Conservation (phyloP, 1,139 yeast species). For the Protomyces pachydermus region DNA sequence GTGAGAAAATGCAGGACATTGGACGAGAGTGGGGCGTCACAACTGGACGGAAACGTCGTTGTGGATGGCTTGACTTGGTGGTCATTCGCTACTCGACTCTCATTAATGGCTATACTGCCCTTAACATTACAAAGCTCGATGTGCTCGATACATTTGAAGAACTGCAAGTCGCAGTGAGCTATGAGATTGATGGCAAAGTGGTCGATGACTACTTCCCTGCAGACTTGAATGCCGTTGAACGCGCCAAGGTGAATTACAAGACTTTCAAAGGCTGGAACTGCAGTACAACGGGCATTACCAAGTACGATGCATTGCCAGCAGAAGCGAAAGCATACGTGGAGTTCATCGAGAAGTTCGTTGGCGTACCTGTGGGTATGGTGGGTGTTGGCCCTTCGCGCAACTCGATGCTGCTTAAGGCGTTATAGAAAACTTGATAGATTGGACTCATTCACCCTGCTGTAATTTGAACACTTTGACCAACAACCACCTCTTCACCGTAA, state of each 20-base stretch:
- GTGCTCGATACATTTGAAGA: constrained; percentile 86
- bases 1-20: constrained; percentile 79
- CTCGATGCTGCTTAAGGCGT: constrained; percentile 29
- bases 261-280: constrained; percentile 92
- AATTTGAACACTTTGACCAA: not conserved
- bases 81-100: constrained; percentile 84
- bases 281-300: constrained; percentile 67
- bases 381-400: constrained; percentile 98
- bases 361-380: constrained; percentile 89
- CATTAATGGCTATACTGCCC: constrained; percentile 89
- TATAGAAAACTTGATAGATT: not conserved
- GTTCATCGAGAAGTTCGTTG: constrained; percentile 76
- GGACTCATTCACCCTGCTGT: not conserved
- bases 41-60: constrained; percentile 98
- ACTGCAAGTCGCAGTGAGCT: constrained; percentile 78
- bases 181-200: constrained; percentile 68
- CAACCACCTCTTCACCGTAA: not conserved
- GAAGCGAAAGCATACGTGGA: constrained; percentile 79
- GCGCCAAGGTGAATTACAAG: constrained; percentile 82
- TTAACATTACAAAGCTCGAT: constrained; percentile 92
- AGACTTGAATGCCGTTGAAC: constrained; percentile 71
- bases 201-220: constrained; percentile 77
- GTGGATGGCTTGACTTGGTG: constrained; percentile 98
- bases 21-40: constrained; percentile 97
- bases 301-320: constrained; percentile 74